Evolutionary conservation across 2,329 filamentous ascomycete genomes (phyloP).

Genomic region (Nannizziopsis arthrosporioides): DNA sequence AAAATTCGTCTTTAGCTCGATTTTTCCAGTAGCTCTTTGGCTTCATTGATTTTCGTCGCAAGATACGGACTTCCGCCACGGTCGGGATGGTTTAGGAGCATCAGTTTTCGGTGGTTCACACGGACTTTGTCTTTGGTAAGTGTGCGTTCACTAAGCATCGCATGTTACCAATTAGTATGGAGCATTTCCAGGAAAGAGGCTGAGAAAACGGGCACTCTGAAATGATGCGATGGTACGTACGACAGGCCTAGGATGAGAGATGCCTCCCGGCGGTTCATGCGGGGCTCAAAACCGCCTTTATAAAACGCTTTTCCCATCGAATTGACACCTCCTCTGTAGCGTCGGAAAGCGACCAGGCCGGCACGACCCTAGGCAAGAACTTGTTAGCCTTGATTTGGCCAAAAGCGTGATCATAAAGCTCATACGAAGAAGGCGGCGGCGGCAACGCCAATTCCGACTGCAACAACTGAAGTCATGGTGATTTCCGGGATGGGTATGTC

Average conservation of each 20-base stretch:
- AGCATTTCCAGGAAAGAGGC: neutral
- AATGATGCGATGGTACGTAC: conserved; percentile 42
- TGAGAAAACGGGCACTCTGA: neutral
- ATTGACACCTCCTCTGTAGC: conserved; percentile 57
- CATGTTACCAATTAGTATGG: neutral
- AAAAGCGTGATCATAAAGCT: conserved; percentile 14
- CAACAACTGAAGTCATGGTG: conserved; percentile 35
- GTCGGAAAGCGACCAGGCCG: conserved; percentile 75
- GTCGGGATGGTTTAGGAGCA: conserved; percentile 97
- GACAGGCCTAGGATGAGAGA: conserved; percentile 79
- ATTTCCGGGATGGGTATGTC: neutral
- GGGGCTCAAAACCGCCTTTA: conserved; percentile 94
- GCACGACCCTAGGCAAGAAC: conserved; percentile 66
- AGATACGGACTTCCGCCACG: conserved; percentile 92
- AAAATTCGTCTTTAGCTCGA: neutral
- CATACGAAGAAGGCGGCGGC: conserved; percentile 67
- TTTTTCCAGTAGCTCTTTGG: conserved; percentile 92
- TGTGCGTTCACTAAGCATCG: conserved; percentile 57
- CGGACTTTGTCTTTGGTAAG: conserved; percentile 87
- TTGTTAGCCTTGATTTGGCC: neutral
- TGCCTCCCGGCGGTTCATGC: conserved; percentile 88
- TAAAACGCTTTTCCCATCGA: conserved; percentile 85
- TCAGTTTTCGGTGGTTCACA: conserved; percentile 87
- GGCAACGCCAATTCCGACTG: conserved; percentile 37
- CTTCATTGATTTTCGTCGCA: conserved; percentile 96